These are phyloP conservation scores for Lentinula guzmanii DNA, from an alignment of 768 basidiomycete species.

Conservation along the genomic window DNA sequence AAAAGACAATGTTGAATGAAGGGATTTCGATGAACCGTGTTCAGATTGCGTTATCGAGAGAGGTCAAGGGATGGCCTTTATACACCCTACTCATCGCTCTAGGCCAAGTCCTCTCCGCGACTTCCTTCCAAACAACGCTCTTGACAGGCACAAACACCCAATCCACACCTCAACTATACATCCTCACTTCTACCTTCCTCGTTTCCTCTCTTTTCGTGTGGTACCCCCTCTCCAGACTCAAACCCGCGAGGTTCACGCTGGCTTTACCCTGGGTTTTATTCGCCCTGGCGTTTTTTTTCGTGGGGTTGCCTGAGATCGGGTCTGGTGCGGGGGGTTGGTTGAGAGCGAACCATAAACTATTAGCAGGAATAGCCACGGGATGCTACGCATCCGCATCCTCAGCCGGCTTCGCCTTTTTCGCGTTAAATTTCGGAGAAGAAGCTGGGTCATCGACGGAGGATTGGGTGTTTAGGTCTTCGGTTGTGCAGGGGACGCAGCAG, in stretches of 20 bases:
- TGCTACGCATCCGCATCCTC: slow-evolving; percentile 89
- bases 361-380: slow-evolving; percentile 83
- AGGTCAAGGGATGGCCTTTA: slow-evolving; percentile 82
- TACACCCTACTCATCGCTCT: slow-evolving; percentile 86
- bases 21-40: slow-evolving; percentile 68
- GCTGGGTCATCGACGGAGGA: slow-evolving; percentile 89
- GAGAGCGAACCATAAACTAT: slow-evolving; percentile 51
- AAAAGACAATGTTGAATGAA: no score
- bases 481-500: slow-evolving; percentile 94
- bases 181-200: slow-evolving; percentile 85
- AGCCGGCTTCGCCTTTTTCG: slow-evolving; percentile 90
- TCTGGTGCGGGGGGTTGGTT: slow-evolving; percentile 46
- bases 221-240: slow-evolving; percentile 86
- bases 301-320: slow-evolving; percentile 78
- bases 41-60: slow-evolving; percentile 78
- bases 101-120: slow-evolving; percentile 83
- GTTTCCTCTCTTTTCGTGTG: slow-evolving; percentile 77
- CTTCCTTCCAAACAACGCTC: slow-evolving; percentile 92
- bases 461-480: slow-evolving; percentile 85
- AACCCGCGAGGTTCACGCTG: slow-evolving; percentile 83
- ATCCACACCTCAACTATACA: slow-evolving; percentile 76
- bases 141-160: slow-evolving; percentile 84
- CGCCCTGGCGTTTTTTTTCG: slow-evolving; percentile 84
- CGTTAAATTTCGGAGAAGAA: slow-evolving; percentile 96
- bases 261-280: slow-evolving; percentile 90